phyloP scores from a whole-genome alignment of 345 rosid species.

The Limnanthes douglasii region DNA sequence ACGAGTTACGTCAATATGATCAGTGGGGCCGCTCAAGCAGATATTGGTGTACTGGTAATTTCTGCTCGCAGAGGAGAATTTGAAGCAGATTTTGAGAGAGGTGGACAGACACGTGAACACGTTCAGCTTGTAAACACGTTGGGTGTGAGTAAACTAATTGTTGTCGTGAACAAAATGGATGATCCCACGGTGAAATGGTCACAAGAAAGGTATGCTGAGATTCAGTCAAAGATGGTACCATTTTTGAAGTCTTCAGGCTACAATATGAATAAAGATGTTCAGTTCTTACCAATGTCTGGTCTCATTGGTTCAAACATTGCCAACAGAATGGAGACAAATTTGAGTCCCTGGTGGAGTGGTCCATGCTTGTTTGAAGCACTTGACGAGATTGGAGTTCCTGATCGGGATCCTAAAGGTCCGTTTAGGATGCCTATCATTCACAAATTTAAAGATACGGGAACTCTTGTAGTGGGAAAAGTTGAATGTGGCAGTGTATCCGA shows the following conservation, averaged over 20 bases:
- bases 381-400: conserved; percentile 67
- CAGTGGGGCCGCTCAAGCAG: conserved; percentile 98
- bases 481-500: conserved; percentile 85
- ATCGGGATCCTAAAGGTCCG: conserved; percentile 88
- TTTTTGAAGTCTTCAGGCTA: conserved; percentile 82
- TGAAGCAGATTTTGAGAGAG: conserved; percentile 97
- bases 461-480: conserved; percentile 91
- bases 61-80: conserved; percentile 98
- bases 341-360: conserved; percentile 87
- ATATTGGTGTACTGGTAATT: conserved; percentile 90
- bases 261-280: conserved; percentile 88
- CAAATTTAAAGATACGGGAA: conserved; percentile 98
- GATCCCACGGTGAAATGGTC: conserved; percentile 94
- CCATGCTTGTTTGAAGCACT: conserved; percentile 83
- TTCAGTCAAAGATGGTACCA: conserved; percentile 78
- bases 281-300: conserved; percentile 85
- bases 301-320: conserved; percentile 67
- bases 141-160: conserved; percentile 85
- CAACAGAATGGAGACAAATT: conserved; percentile 39
- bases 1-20: conserved; percentile 99
- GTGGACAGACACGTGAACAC: conserved; percentile 99
- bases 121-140: conserved; percentile 96
- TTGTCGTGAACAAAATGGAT: conserved; percentile 98
- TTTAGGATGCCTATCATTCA: conserved; percentile 97
- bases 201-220: conserved; percentile 92